phyloP scores from a whole-genome alignment of 345 rosid genomes.

The Eucalyptus marginata region DNA sequence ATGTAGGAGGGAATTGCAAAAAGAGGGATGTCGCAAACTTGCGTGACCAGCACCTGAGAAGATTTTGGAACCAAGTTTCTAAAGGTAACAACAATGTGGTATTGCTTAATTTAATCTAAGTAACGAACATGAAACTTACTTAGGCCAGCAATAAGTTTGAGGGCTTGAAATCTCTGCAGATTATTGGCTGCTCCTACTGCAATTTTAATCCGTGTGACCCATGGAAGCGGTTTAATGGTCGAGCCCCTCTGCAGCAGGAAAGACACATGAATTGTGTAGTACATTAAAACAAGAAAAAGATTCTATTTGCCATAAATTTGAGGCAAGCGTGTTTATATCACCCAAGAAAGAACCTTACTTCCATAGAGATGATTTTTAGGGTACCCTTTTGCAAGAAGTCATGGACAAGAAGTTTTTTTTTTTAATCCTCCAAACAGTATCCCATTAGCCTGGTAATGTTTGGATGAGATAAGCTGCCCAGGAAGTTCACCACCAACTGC shows the following conservation, averaged over 20 bases:
- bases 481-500: neutral
- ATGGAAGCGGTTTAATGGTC: neutral
- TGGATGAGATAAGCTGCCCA: neutral
- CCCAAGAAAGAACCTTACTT: neutral
- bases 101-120: neutral
- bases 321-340: neutral
- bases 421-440: neutral
- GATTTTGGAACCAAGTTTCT: neutral
- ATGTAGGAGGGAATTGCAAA: neutral
- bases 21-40: neutral
- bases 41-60: neutral
- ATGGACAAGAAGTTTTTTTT: neutral
- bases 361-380: slow-evolving; percentile 2
- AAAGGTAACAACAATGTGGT: neutral
- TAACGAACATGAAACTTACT: neutral
- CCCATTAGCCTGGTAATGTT: neutral
- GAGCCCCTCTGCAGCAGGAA: neutral
- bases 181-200: slow-evolving; percentile 1
- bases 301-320: neutral
- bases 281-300: neutral
- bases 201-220: neutral
- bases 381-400: slow-evolving; percentile 2
- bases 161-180: slow-evolving; percentile 2
- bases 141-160: neutral
- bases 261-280: neutral